Evolutionary conservation across 2,329 filamentous ascomycete genomes (phyloP), one percentile per base, ranked within the genome.

Genomic region (Botrytis squamosa): DNA sequence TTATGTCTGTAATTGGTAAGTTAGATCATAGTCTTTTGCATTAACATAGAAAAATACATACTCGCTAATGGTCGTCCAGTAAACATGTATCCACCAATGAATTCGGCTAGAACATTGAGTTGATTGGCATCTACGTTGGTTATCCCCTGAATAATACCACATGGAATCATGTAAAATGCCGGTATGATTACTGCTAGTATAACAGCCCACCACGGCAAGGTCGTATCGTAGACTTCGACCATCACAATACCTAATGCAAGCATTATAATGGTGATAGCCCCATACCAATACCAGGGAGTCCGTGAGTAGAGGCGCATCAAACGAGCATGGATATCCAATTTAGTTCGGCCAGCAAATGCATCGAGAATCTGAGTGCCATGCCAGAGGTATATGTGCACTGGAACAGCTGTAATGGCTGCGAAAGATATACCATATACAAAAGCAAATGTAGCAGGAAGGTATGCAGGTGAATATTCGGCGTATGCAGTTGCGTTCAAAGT

Each of bases 391-490:
- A 89, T 91, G 77, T 93, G 89, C 0, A 92, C 86, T n/a, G 93
- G 82, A 2, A 93, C 85, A 0, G 91, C 87, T 0, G 91, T 85
- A 59, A 93, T 91, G 69, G 90, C 87, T 4, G 92, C 92, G 79
- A 94, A 94, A 0, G 90, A 92, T 3, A 93, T 82, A 1, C 91
- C 92, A 77, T 93, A 94, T 0, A 86, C 85, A 74, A 93, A 83
- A 75, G 90, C 87, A 80, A 93, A 93, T 0, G 91, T 91, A 0
- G 91, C 93, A 75, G 91, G 92, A 64, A 93, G 85, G 77, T 91
- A 92, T 3, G 91, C 87, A 79, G 93, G 93, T 0, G 91, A 92
- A 0, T 91, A 93, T 75, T 91, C 84, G 76, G 89, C 83, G 81
- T 94, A 94, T 5, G 88, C 90, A 63, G 85, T 84, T 75, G 87